Percentiles rank a stretch among this genome's conserved stretches.
phyloP scores from a whole-genome alignment of 257 asterid species.

The Fraxinus anomala region DNA sequence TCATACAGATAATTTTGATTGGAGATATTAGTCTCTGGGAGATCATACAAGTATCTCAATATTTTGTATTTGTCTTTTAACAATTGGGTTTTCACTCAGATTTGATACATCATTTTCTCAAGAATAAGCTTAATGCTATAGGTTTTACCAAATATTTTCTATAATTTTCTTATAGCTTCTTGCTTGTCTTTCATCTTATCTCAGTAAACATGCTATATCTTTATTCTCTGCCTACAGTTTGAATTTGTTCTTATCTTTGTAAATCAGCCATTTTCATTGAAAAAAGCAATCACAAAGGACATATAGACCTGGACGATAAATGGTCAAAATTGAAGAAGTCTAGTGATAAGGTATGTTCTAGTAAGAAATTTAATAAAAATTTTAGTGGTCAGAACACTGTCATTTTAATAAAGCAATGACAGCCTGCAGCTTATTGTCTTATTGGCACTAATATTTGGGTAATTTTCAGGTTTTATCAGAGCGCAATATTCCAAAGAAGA shows the following conservation, averaged over 20 bases:
- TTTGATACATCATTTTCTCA: constrained; percentile 7
- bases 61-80: neutral
- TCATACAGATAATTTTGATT: neutral
- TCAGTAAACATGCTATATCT: neutral
- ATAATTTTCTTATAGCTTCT: constrained; percentile 12
- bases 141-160: neutral
- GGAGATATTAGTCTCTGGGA: neutral
- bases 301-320: constrained; percentile 26
- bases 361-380: constrained; percentile 13
- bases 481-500: constrained; percentile 55
- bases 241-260: constrained; percentile 24
- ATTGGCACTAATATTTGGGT: constrained; percentile 11
- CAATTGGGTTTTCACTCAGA: constrained; percentile 8
- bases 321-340: constrained; percentile 30
- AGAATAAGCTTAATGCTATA: constrained; percentile 11
- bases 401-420: constrained; percentile 6
- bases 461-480: constrained; percentile 59
- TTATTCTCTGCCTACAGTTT: constrained; percentile 16
- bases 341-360: constrained; percentile 42
- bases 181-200: constrained; percentile 12
- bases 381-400: neutral
- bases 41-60: neutral
- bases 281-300: constrained; percentile 42
- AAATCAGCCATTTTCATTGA: constrained; percentile 50
- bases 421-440: constrained; percentile 5